Evolutionary conservation across 768 basidiomycete genomes (phyloP).

Genomic region (Leccinum obscurum): DNA sequence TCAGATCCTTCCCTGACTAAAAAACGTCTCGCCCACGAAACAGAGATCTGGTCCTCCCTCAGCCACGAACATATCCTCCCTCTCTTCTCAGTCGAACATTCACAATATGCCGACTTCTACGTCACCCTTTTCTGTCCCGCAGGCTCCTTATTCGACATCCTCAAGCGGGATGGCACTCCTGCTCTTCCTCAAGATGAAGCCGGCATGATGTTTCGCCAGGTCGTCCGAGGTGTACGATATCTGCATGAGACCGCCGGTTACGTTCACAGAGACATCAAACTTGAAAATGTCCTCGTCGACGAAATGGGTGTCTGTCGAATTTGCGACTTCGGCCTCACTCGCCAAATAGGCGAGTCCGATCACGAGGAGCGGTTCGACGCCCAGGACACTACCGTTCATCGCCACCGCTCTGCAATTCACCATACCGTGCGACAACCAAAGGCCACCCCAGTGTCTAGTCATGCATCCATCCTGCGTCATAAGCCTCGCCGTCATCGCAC

Average conservation of each 20-base stretch:
- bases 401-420: constrained; percentile 30
- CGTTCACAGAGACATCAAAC: constrained; percentile 94
- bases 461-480: constrained; percentile 27
- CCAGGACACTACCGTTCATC: constrained; percentile 12
- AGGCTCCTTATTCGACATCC: constrained; percentile 81
- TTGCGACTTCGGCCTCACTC: constrained; percentile 81
- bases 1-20: constrained; percentile 46
- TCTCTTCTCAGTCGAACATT: constrained; percentile 65
- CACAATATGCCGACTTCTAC: constrained; percentile 69
- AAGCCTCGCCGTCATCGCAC: constrained; percentile 49
- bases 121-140: constrained; percentile 83
- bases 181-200: constrained; percentile 75
- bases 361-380: constrained; percentile 33
- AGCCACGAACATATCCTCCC: constrained; percentile 87
- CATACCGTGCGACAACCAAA: constrained; percentile 29
- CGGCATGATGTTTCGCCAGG: constrained; percentile 84
- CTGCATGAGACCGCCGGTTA: constrained; percentile 74
- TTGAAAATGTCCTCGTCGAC: constrained; percentile 94
- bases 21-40: constrained; percentile 69
- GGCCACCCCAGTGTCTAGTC: constrained; percentile 12
- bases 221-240: constrained; percentile 80
- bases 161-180: constrained; percentile 67
- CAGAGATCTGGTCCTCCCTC: constrained; percentile 69
- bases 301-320: constrained; percentile 86
- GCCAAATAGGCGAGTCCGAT: constrained; percentile 55